Evolutionary conservation across 2,329 filamentous ascomycete genomes (phyloP), one percentile per base, ranked within the genome.

Genomic region (Volutella citrinella): DNA sequence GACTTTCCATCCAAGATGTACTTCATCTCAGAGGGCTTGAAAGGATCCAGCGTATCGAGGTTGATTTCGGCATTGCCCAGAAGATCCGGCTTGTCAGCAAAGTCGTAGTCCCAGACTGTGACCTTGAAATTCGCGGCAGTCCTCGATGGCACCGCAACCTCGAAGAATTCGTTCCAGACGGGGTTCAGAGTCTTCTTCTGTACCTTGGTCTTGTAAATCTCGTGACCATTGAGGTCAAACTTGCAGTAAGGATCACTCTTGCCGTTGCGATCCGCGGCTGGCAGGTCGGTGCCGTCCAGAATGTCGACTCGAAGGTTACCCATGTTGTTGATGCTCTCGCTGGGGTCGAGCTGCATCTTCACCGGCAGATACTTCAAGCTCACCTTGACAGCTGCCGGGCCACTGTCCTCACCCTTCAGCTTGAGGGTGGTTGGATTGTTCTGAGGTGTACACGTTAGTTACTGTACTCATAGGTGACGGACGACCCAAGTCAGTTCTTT

Each of bases 291-390:
- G 13, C 83, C 93, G 60, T 95, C 89, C 22, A 97, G 69, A 13
- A 98, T 76, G 53, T 97, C 89, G n/a, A 98, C 87, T 14, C 90
- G 86, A 15, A 98, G 80, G 38, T 82, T 90, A 40, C 93, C 93
- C 80, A 95, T 95, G 65, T 98, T 98, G 77, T 96, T 97, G 72
- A 98, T 95, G 55, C 89, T 96, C 65, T 98, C 93, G 52, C 82
- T 88, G 0, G 93, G 86, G 54, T 98, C 89, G 30, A 98, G 83
- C 36, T 81, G 72, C 93, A 98, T 98, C 67, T 87, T 81, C 41
- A 97, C 82, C 0, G 93, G 93, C 16, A 98, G 81, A 59, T 95
- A 98, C 63, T 95, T 95, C 55, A 96, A 76, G 66, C 86, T 94
- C 56, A 98, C 85, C 49, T 84, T 94, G 57, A 98, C 75, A 55